Conservation (phyloP, 2,329 filamentous ascomycete genomes). For the Lasiodiplodia sp. region DNA sequence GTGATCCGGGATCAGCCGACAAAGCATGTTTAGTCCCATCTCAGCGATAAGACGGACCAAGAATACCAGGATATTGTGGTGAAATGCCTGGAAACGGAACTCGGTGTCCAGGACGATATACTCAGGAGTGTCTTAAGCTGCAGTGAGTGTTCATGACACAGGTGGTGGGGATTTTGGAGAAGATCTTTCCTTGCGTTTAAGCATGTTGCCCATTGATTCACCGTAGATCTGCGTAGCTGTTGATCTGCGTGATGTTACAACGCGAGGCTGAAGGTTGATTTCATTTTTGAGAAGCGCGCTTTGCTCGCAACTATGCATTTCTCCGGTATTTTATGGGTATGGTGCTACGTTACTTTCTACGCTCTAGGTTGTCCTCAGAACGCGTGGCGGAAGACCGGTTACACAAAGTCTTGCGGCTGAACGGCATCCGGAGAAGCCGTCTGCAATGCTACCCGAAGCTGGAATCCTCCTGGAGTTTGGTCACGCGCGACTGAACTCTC, state of each 20-base stretch:
- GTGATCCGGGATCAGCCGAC: slow-evolving; percentile 31
- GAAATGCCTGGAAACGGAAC: slow-evolving; percentile 32
- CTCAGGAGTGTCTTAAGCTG: slow-evolving; percentile 34
- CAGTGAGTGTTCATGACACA: slow-evolving; percentile 35
- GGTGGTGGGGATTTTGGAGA: not conserved
- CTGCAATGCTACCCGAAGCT: not conserved
- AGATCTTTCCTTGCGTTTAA: not conserved
- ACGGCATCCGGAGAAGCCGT: not conserved
- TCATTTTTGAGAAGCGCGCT: not conserved
- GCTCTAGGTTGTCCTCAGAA: no score
- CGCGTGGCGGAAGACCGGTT: not conserved
- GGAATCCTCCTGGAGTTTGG: not conserved
- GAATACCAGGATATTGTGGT: slow-evolving; percentile 33
- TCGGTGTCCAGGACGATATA: slow-evolving; percentile 34
- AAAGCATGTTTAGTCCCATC: slow-evolving; percentile 31
- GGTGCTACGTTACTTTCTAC: no score
- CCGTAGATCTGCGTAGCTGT: not conserved
- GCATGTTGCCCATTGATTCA: not conserved
- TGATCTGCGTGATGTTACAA: not conserved
- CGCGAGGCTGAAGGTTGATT: not conserved
- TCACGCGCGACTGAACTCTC: not conserved
- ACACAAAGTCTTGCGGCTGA: not conserved
- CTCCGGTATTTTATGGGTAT: no score
- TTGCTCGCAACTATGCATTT: not conserved
- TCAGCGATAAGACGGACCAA: slow-evolving; percentile 31